phyloP scores from a whole-genome alignment of 2,329 filamentous ascomycete genomes.

The Cordyceps cicadae region DNA sequence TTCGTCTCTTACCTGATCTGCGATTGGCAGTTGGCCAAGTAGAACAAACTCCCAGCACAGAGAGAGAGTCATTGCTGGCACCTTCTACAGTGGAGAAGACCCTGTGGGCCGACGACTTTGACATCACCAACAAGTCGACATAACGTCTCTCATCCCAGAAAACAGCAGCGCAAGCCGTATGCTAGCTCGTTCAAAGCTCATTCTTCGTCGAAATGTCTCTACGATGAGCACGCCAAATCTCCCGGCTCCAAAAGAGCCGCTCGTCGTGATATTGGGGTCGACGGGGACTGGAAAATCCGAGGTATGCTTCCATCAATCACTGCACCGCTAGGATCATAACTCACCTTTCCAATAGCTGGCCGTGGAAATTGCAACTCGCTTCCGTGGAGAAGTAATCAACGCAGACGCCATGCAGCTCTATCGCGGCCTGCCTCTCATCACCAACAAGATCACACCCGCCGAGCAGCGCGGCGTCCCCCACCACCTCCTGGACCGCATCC shows the following conservation, averaged over 20 bases:
- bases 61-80: not conserved
- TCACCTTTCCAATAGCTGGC: constrained; percentile 54
- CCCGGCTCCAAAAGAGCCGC: constrained; percentile 42
- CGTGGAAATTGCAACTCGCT: constrained; percentile 72
- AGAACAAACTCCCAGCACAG: not conserved
- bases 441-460: constrained; percentile 74
- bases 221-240: constrained; percentile 29
- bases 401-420: constrained; percentile 99
- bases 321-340: not conserved
- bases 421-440: constrained; percentile 82
- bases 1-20: too few relatives aligned
- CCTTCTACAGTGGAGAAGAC: not conserved
- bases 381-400: constrained; percentile 92
- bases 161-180: not conserved
- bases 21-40: not conserved
- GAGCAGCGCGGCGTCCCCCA: constrained; percentile 78
- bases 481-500: constrained; percentile 75
- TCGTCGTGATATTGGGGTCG: constrained; percentile 78
- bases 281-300: constrained; percentile 93
- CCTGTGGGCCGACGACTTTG: not conserved
- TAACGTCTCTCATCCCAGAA: not conserved
- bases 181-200: not conserved
- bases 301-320: constrained; percentile 40
- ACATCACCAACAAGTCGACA: not conserved
- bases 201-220: constrained; percentile 27